Base-by-base conservation (phyloP, 306 rosid species). In the Sicyos edulis region DNA sequence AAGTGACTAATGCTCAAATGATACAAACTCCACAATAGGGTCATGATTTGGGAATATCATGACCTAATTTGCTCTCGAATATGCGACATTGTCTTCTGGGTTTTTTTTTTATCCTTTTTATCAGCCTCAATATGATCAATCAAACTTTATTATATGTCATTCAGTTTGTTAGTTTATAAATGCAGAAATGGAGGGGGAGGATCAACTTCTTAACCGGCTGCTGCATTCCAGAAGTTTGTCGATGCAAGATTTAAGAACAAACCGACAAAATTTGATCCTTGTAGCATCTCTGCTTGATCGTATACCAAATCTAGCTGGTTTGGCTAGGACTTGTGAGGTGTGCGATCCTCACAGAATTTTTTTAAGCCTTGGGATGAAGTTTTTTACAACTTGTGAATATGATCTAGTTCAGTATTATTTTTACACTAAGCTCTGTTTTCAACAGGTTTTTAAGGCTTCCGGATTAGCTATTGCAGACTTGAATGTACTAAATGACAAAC, bases 271-370 rank as follows among this genome's bases (percentile, higher is more conserved):
- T 56, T 71, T 85, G 75, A 83, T 90, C 78, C 84, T 92, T 55
- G 89, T 93, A 74, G 97, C 96, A 67, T 93, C 96, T 70, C 85
- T 93, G 79, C 84, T 93, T 77, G 96, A 93, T 82, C 98, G 98
- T 55, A 86, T 93, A 80, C 98, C 98, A 74, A 93, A 93, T 77
- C 91, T 93, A 74, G 96, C 98, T 15, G 98, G 98, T 50, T 81
- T 93, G 84, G 93, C 97, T 53, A 89, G 98, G 65, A 88, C 98
- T 51, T 93, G 98, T 69, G 98, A 88, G 92, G 98, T 92, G 58
- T 71, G 83, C 77, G 34, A 52, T 52, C 26, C 53, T 40, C 13
- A n/a, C 45, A 21, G 16, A 61, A 32, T 13, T 21, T 50, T 12
- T 12, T 26, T 11, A 7, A 7, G 8, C 67, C 8, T 19, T 47